Conservation (phyloP, 208 protist genomes). For the Lotmaria passim region DNA sequence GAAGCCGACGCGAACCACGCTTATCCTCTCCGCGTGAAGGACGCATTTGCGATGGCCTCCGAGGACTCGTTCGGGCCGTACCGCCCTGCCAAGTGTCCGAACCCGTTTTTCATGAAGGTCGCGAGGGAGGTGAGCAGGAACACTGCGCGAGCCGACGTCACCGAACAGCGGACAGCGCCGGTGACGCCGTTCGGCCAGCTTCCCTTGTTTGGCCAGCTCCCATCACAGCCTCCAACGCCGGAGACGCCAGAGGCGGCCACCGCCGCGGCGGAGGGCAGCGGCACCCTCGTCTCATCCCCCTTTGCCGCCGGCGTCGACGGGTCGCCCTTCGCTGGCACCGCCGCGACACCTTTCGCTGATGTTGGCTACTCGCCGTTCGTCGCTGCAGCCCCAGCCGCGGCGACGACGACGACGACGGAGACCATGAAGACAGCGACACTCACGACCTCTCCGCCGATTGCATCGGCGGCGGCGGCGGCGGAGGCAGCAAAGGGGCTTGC, state of each 20-base stretch:
- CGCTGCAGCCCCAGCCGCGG: conserved; percentile 8
- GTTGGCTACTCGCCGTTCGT: conserved; percentile 49
- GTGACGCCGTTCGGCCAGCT: conserved; percentile 82
- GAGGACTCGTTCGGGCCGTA: conserved; percentile 49
- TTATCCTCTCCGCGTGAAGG: conserved; percentile 36
- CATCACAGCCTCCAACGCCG: conserved; percentile 6
- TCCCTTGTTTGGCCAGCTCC: conserved; percentile 73
- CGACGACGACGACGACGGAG: neutral
- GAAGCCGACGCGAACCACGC: conserved; percentile 6
- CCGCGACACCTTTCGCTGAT: conserved; percentile 46
- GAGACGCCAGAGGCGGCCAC: neutral
- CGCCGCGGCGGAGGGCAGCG: neutral
- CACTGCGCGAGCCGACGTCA: conserved; percentile 16
- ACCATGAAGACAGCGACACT: neutral
- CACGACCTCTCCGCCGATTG: too few relatives aligned
- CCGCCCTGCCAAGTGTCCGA: conserved; percentile 45
- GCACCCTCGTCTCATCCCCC: conserved; percentile 58
- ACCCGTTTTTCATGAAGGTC: conserved; percentile 46
- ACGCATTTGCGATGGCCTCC: conserved; percentile 62
- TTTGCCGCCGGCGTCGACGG: conserved; percentile 37
- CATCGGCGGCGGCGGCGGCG: neutral
- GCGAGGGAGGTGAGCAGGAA: conserved; percentile 19
- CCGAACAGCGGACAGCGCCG: conserved; percentile 51
- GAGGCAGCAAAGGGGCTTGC: neutral
- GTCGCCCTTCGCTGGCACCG: conserved; percentile 42